Base-by-base conservation (phyloP, 805 yeast genomes). In the Yarrowia keelungensis region DNA sequence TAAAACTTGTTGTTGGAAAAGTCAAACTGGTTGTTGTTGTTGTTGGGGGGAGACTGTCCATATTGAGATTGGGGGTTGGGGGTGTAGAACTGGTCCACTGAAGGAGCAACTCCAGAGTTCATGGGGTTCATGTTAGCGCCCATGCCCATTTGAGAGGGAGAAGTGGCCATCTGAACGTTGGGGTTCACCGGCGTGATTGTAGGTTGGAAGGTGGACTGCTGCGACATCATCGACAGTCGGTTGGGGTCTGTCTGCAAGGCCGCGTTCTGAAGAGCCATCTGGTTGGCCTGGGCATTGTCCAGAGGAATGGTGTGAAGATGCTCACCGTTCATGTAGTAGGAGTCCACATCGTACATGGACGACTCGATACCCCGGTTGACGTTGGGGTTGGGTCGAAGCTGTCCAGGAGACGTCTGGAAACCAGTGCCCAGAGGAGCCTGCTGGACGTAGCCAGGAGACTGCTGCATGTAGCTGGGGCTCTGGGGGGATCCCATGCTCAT, bases 331-430 rank as follows among this genome's bases (percentile, higher is more conserved):
- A 62, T 38, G 56, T 62, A 62, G 56, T 62, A 62, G 9, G 67
- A 62, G n/a, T 62, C 67, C 43, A 62, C 67, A n/a, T 62, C 67
- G 35, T 62, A 62, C 67, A 62, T 62, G 26, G 67, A 62, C 46
- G 67, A 49, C 67, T 62, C 67, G 32, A 59, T 59, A 26, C 54
- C 56, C 26, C 67, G 54, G 50, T 62, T 62, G 39, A 62, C 46
- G 46, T 62, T 62, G 56, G 67, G 67, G 47, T 62, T 62, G 22
- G 67, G 56, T 47, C 67, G 54, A 15, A 62, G 46, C 41, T 49
- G 65, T 4, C 32, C 9, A 16, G 65, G 50, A 4, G 47, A 41
- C 38, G 47, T 39, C 46, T 54, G 61, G 42, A 22, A 19, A 26
- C 32, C 32, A 26, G 32, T 1, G 42, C 45, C 59, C 19, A 22